Evolutionary conservation across 2,329 filamentous ascomycete genomes (phyloP).

Genomic region (Fusarium penzigii): DNA sequence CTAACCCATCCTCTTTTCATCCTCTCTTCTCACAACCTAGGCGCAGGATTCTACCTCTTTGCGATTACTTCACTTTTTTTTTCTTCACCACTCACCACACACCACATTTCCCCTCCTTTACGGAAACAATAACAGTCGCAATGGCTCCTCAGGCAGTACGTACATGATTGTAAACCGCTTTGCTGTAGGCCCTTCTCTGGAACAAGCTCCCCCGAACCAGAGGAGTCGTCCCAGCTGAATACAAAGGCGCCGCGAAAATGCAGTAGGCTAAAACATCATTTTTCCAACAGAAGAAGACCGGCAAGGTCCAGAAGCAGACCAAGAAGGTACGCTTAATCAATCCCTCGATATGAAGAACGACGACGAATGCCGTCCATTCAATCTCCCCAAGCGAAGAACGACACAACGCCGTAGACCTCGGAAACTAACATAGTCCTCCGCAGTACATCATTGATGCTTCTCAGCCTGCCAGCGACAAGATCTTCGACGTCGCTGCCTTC

Average conservation of each 20-base stretch:
- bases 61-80: slow-evolving; percentile 40
- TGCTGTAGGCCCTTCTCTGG: slow-evolving; percentile 72
- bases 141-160: slow-evolving; percentile 91
- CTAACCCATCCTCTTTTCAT: not conserved
- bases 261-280: slow-evolving; percentile 90
- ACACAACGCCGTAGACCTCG: not conserved
- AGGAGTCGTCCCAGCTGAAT: not conserved
- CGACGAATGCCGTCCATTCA: not conserved
- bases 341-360: not conserved
- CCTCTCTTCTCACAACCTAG: slow-evolving; percentile 28
- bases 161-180: slow-evolving; percentile 72
- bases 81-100: slow-evolving; percentile 8
- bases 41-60: slow-evolving; percentile 84
- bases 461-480: slow-evolving; percentile 98
- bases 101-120: slow-evolving; percentile 26
- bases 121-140: slow-evolving; percentile 43
- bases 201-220: not conserved
- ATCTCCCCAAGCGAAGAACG: not conserved
- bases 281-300: slow-evolving; percentile 63
- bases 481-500: slow-evolving; percentile 98
- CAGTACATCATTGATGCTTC: slow-evolving; percentile 99
- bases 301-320: slow-evolving; percentile 76
- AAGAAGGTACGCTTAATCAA: slow-evolving; percentile 68
- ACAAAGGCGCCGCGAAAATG: slow-evolving; percentile 44
- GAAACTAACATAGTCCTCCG: slow-evolving; percentile 13